phyloP scores from a whole-genome alignment of 345 rosid species.

The Citrus sinensis region DNA sequence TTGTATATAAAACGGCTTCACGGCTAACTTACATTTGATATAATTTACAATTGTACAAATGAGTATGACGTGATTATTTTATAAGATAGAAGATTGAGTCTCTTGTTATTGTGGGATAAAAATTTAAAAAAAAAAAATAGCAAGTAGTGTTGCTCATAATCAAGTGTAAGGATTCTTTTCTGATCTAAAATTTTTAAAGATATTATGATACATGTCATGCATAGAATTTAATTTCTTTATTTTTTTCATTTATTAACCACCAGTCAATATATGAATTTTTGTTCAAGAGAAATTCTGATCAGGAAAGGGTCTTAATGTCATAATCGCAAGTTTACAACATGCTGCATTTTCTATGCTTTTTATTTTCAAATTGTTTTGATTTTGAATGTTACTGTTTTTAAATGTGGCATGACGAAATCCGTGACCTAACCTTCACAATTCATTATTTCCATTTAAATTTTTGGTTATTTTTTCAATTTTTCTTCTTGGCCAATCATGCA shows the following conservation, averaged over 20 bases:
- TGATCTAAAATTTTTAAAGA: accelerated
- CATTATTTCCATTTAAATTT: neutral
- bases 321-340: neutral
- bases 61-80: too few relatives aligned
- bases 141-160: accelerated
- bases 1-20: too few relatives aligned
- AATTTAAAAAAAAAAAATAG: too few relatives aligned
- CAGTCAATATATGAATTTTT: accelerated
- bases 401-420: slow-evolving; percentile 32
- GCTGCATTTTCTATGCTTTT: neutral
- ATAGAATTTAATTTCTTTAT: too few relatives aligned
- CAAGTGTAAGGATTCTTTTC: accelerated
- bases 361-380: neutral
- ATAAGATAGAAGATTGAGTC: too few relatives aligned
- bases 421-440: slow-evolving; percentile 32
- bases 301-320: too few relatives aligned
- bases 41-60: too few relatives aligned
- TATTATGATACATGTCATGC: too few relatives aligned
- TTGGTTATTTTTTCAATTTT: neutral
- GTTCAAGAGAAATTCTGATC: accelerated
- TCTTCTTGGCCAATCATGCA: neutral
- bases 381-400: slow-evolving; percentile 4
- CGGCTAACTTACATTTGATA: too few relatives aligned
- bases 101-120: too few relatives aligned
- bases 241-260: too few relatives aligned